phyloP scores from a whole-genome alignment of 306 rosid species.

The Parietaria judaica region DNA sequence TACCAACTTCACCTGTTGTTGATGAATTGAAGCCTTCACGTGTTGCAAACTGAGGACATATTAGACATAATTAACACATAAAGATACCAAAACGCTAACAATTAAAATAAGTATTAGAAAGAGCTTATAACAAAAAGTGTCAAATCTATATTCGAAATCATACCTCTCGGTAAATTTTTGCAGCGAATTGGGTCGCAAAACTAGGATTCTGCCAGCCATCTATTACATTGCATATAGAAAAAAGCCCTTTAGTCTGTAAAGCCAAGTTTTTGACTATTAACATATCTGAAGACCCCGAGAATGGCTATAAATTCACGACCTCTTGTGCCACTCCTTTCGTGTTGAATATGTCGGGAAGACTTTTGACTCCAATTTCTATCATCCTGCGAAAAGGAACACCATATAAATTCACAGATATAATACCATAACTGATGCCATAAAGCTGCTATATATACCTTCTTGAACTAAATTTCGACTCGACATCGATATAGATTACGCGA shows the following conservation, averaged over 20 bases:
- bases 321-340: constrained; percentile 76
- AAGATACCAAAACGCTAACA: constrained; percentile 1
- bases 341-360: constrained; percentile 79
- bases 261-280: constrained; percentile 3
- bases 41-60: constrained; percentile 57
- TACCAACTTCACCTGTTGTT: constrained; percentile 73
- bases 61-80: constrained; percentile 16
- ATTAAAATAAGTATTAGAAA: not conserved
- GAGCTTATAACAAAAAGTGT: not conserved
- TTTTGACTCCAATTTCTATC: constrained; percentile 73
- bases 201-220: constrained; percentile 89
- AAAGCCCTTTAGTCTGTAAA: constrained; percentile 5
- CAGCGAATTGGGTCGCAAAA: constrained; percentile 71
- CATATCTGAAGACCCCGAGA: not conserved
- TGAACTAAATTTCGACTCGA: constrained; percentile 80
- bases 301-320: constrained; percentile 32
- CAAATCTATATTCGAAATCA: constrained; percentile 3
- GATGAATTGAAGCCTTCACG: constrained; percentile 64
- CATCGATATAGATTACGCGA: constrained; percentile 73
- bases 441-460: constrained; percentile 47
- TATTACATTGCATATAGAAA: constrained; percentile 22
- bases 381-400: constrained; percentile 36
- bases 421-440: constrained; percentile 11
- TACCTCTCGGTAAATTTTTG: constrained; percentile 83
- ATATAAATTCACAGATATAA: constrained; percentile 12